A percentile compares a stretch with the other conserved stretches of the same genome.
phyloP scores from a whole-genome alignment of 192 early-diverging fungal genomes.

The Hyaloraphidium curvatum region DNA sequence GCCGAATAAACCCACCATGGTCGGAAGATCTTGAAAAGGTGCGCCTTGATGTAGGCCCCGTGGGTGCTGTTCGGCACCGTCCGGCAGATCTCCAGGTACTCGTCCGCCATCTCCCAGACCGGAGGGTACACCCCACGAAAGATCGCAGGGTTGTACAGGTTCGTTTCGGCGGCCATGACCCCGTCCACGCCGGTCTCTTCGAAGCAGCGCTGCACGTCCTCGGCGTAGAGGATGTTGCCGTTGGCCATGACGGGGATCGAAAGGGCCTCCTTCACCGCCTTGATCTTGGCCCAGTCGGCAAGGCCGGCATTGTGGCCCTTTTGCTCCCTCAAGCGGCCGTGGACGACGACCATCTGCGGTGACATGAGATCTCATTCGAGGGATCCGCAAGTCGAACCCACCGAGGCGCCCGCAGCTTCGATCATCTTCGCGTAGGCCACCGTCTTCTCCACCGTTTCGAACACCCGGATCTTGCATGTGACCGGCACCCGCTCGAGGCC shows the following conservation, averaged over 20 bases:
- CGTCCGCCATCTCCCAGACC: constrained; percentile 59
- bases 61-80: neutral
- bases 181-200: constrained; percentile 74
- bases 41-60: neutral
- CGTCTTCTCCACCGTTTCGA: constrained; percentile 73
- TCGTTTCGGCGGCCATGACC: constrained; percentile 66
- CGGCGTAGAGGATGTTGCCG: constrained; percentile 87
- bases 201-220: constrained; percentile 71
- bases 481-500: no score
- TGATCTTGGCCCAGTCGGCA: constrained; percentile 90
- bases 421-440: constrained; percentile 88
- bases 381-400: neutral
- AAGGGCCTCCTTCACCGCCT: constrained; percentile 57
- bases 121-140: constrained; percentile 48
- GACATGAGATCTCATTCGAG: neutral
- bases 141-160: constrained; percentile 62
- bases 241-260: constrained; percentile 89
- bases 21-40: neutral
- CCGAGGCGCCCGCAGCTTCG: constrained; percentile 50
- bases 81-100: constrained; percentile 6
- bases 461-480: constrained; percentile 90
- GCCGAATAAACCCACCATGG: neutral
- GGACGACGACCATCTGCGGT: neutral
- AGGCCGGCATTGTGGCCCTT: constrained; percentile 92
- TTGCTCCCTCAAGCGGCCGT: constrained; percentile 80